Conservation (phyloP, 495 filamentous ascomycete species). For the Penicillium cosmopolitanum region DNA sequence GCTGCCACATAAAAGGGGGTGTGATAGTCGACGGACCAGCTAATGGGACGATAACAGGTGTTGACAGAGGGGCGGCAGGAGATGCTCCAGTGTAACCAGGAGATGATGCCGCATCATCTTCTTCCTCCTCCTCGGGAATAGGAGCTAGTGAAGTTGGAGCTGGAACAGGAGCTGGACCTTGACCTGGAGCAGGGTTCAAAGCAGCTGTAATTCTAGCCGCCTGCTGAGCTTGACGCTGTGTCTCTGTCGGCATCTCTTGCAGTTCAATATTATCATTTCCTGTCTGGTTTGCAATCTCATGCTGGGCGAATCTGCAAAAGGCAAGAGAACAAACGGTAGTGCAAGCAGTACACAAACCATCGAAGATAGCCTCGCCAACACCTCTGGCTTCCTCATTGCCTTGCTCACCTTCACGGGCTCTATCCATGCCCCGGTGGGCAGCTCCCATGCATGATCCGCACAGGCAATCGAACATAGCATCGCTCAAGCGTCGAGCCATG, state of each 20-base stretch:
- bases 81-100: too few species aligned
- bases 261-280: too few species aligned
- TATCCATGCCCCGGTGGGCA: not conserved
- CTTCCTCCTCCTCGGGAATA: not conserved
- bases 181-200: not conserved
- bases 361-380: not conserved
- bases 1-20: too few species aligned
- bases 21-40: too few species aligned
- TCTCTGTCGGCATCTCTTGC: not conserved
- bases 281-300: not conserved
- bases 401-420: not conserved
- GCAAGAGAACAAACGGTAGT: not conserved
- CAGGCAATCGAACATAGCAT: not conserved
- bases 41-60: too few species aligned
- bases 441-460: not conserved
- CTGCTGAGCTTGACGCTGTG: not conserved
- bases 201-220: not conserved
- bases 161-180: not conserved
- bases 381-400: not conserved
- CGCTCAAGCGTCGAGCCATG: not conserved
- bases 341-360: not conserved
- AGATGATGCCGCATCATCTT: too few species aligned
- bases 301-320: not conserved
- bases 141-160: not conserved
- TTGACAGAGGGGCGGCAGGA: too few species aligned